Evolutionary conservation across 768 basidiomycete species (phyloP).

Genomic region (Albatrellus ellisii): DNA sequence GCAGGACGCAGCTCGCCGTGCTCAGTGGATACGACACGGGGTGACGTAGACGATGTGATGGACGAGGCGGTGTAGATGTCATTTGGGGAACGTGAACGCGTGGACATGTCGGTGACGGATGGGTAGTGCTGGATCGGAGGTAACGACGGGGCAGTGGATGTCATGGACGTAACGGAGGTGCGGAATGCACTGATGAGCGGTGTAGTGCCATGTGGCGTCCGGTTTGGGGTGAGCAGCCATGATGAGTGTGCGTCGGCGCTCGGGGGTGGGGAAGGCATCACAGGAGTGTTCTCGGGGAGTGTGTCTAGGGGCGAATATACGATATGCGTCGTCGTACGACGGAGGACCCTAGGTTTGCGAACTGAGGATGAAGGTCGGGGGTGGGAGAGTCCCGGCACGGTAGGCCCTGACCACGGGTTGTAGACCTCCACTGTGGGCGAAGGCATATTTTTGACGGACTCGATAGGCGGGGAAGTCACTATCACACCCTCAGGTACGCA

Average conservation of each 20-base stretch:
- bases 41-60: background rate
- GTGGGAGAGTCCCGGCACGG: background rate
- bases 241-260: conserved; percentile 1
- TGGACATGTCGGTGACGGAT: conserved; percentile 5
- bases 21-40: background rate
- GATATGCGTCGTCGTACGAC: conserved; percentile 9
- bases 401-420: background rate
- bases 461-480: background rate
- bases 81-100: conserved; percentile 3
- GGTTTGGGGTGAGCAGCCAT: conserved; percentile 13
- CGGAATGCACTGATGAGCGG: conserved; percentile 14
- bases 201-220: background rate
- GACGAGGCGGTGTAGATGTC: conserved; percentile 9
- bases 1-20: conserved; percentile 4
- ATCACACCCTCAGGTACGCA: background rate
- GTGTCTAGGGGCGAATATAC: conserved; percentile 9
- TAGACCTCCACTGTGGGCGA: background rate
- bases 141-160: conserved; percentile 4
- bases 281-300: conserved; percentile 8
- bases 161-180: conserved; percentile 7
- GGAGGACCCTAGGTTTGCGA: conserved; percentile 8
- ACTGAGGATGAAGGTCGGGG: conserved; percentile 3
- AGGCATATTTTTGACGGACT: background rate
- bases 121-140: conserved; percentile 13
- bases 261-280: background rate